Evolutionary conservation across 2,329 filamentous ascomycete species (phyloP).

Genomic region (Colletotrichum sp.): DNA sequence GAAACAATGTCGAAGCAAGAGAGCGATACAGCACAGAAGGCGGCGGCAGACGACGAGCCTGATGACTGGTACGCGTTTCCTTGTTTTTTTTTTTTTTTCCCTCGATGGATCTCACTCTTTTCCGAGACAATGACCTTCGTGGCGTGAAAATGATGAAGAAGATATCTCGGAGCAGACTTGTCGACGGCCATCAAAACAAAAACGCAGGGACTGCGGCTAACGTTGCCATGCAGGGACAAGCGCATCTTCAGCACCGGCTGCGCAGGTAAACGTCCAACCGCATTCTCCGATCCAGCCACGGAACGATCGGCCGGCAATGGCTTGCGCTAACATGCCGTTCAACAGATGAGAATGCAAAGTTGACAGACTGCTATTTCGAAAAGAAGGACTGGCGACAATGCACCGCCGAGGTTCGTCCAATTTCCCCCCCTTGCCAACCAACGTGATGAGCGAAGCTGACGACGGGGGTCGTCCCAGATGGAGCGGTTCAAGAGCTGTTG

Average conservation of each 20-base stretch:
- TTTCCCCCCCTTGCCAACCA: background rate
- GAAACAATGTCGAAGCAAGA: slow-evolving; percentile 60
- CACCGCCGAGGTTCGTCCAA: slow-evolving; percentile 76
- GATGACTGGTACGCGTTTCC: slow-evolving; percentile 81
- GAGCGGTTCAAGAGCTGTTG: slow-evolving; percentile 88
- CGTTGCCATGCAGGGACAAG: slow-evolving; percentile 75
- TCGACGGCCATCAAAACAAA: background rate
- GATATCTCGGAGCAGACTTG: background rate
- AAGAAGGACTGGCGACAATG: slow-evolving; percentile 96
- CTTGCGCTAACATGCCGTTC: background rate
- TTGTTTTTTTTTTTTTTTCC: too few relatives aligned
- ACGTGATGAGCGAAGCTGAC: background rate
- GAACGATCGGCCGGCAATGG: background rate
- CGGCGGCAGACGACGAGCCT: slow-evolving; percentile 77
- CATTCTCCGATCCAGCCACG: background rate
- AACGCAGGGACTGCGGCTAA: background rate
- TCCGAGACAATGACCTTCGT: background rate
- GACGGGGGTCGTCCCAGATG: slow-evolving; percentile 66
- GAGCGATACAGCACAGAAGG: slow-evolving; percentile 42
- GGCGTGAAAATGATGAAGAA: background rate
- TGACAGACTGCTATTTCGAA: slow-evolving; percentile 96
- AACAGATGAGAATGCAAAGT: slow-evolving; percentile 81
- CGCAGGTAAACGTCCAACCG: slow-evolving; percentile 64
- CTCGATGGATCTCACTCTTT: background rate
- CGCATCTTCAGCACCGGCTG: slow-evolving; percentile 97